Base-by-base conservation (phyloP, 1,284 basidiomycete genomes). In the Boletus calvinii region DNA sequence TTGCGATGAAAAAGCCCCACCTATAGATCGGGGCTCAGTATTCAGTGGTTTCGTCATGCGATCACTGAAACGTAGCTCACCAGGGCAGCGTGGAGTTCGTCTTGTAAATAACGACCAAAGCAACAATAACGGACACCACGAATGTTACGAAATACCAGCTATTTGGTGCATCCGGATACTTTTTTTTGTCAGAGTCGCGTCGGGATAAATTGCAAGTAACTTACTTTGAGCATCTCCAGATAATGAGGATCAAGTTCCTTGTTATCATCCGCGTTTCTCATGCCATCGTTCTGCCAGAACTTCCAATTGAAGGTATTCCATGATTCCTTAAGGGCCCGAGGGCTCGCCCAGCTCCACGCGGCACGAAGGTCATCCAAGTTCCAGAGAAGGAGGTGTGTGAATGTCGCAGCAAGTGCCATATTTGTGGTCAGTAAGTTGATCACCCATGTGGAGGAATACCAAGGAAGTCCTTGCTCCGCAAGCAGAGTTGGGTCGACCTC, bases 381-480 rank as follows among this genome's bases (percentile, higher is more conserved):
- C 79, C 78, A 81, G 6, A 81, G 69, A 39, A 77, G 62, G 8
- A 80, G 67, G 55, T 81, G 80, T 0, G 75, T 75, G 52, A 81
- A 73, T 0, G 78, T 79, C 1, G 77, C 78, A 31, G 66, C 78
- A 57, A 79, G 70, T 17, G 67, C 76, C 44, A 68, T 4, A 30
- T 66, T 69, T 0, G 54, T 56, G 6, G 53, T 0, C 6, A 69
- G 47, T 12, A 71, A 37, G 13, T 72, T 59, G 2, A 75, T 62
- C 10, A 79, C 71, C 74, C 74, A 77, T 1, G 72, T 75, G 3
- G 61, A 50, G 1, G 66, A 58, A 41, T 68, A 67, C 56, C 55
- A 68, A 7, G 64, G 63, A 12, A 80, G 62, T 12, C 76, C 77
- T 55, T 78, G 71, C 55, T 74, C 64, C 1, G 65, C 73, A 18